These are phyloP conservation scores for Globisporangium parvum DNA, from an alignment of 352 stramenopile species.

Conservation along the genomic window DNA sequence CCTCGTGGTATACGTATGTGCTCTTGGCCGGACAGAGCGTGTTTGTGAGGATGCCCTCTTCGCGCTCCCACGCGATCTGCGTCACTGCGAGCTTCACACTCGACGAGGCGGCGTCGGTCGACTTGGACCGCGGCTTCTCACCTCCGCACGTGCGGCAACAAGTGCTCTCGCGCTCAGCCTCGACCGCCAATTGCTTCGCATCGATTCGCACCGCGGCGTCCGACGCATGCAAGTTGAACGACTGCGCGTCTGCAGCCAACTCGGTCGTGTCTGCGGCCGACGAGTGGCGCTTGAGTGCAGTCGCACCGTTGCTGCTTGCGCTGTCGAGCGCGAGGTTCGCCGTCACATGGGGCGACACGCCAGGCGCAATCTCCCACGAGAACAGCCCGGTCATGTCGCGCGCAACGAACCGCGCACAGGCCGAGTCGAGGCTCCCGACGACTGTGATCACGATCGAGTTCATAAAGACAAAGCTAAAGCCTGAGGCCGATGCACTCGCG, in stretches of 20 bases:
- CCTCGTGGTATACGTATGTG: constrained; percentile 75
- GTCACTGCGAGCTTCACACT: constrained; percentile 40
- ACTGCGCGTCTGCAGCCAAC: constrained; percentile 12
- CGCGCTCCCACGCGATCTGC: constrained; percentile 56
- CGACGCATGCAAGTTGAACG: constrained; percentile 33
- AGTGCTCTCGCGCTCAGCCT: constrained; percentile 19
- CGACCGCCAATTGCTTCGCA: constrained; percentile 32
- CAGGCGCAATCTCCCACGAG: constrained; percentile 75
- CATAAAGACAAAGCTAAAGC: constrained; percentile 87
- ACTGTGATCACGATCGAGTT: constrained; percentile 84
- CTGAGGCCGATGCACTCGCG: constrained; percentile 21
- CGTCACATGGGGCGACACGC: constrained; percentile 5
- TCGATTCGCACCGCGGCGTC: constrained; percentile 54
- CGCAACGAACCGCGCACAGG: constrained; percentile 69
- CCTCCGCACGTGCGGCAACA: constrained; percentile 53
- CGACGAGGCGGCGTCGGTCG: not conserved
- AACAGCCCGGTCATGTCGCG: constrained; percentile 84
- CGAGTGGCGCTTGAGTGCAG: not conserved
- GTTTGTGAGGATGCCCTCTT: constrained; percentile 57
- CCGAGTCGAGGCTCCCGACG: constrained; percentile 72
- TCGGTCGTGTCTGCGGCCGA: not conserved
- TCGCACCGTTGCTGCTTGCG: not conserved
- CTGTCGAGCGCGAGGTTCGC: not conserved
- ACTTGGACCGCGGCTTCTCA: constrained; percentile 31
- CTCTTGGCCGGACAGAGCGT: constrained; percentile 61